Evolutionary conservation across 2,329 filamentous ascomycete genomes (phyloP).

Genomic region (Epichloe aotearoae): DNA sequence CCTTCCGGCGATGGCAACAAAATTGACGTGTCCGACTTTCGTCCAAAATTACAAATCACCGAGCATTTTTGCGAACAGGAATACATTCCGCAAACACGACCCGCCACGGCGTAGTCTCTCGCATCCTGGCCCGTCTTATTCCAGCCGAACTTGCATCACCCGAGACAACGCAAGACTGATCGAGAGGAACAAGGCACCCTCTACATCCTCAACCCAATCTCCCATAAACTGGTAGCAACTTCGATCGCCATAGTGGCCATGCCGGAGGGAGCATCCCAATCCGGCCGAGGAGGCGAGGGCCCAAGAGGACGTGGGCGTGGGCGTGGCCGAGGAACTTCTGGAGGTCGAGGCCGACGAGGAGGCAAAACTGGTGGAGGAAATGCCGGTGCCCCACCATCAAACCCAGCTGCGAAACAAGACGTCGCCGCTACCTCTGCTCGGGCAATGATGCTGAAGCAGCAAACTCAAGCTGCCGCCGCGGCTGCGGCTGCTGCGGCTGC

Average conservation of each 20-base stretch:
- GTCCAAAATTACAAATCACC: no score
- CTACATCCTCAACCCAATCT: not conserved
- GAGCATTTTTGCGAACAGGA: no score
- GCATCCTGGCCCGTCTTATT: no score
- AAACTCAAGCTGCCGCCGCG: slow-evolving; percentile 8
- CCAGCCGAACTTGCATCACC: no score
- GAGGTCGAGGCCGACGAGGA: slow-evolving; percentile 12
- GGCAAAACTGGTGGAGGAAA: slow-evolving; percentile 13
- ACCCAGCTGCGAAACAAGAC: slow-evolving; percentile 19
- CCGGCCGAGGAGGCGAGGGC: slow-evolving; percentile 20
- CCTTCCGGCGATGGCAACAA: no score
- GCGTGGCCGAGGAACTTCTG: slow-evolving; percentile 2
- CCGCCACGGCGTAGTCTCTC: no score
- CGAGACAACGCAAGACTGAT: no score
- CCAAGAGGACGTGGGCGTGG: slow-evolving; percentile 29
- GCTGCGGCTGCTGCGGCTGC: slow-evolving; percentile 16
- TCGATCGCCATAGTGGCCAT: slow-evolving; percentile 4
- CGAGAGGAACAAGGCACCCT: no score
- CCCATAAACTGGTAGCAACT: not conserved
- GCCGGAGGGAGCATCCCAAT: slow-evolving; percentile 10
- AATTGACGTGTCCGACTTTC: no score
- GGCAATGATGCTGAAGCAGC: slow-evolving; percentile 10
- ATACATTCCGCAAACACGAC: no score
- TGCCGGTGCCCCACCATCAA: slow-evolving; percentile 5
- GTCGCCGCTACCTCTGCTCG: slow-evolving; percentile 21